phyloP scores from a whole-genome alignment of 1,139 yeast genomes.

The Hanseniaspora sp. region DNA sequence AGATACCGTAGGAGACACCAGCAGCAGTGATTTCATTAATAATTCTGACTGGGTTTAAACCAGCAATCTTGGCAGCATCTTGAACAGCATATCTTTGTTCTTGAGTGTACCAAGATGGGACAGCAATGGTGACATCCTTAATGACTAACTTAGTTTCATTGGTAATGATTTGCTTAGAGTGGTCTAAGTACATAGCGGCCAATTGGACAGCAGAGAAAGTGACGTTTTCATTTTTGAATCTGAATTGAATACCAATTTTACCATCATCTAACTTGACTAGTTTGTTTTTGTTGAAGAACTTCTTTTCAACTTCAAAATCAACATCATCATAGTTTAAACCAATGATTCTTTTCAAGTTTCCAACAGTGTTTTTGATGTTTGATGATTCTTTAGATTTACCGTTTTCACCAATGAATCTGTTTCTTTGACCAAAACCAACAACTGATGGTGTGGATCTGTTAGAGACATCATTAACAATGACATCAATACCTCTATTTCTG shows the following conservation, averaged over 20 bases:
- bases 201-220: slow-evolving; percentile 81
- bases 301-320: slow-evolving; percentile 63
- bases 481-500: slow-evolving; percentile 95
- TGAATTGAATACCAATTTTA: slow-evolving; percentile 72
- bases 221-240: slow-evolving; percentile 66
- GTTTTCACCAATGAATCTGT: slow-evolving; percentile 86
- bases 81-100: slow-evolving; percentile 92
- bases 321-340: slow-evolving; percentile 72
- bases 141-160: slow-evolving; percentile 68
- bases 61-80: slow-evolving; percentile 93
- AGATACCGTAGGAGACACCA: slow-evolving; percentile 97
- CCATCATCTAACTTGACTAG: slow-evolving; percentile 63
- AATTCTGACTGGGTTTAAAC: slow-evolving; percentile 93
- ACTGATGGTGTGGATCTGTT: slow-evolving; percentile 93
- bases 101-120: slow-evolving; percentile 96
- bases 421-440: slow-evolving; percentile 83
- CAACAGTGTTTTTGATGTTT: slow-evolving; percentile 90
- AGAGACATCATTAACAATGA: slow-evolving; percentile 95
- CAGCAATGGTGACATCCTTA: slow-evolving; percentile 83
- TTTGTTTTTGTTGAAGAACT: slow-evolving; percentile 53
- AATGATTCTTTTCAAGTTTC: slow-evolving; percentile 80
- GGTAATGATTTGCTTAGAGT: slow-evolving; percentile 68
- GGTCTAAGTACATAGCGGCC: slow-evolving; percentile 88
- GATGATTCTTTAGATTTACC: slow-evolving; percentile 96
- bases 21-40: slow-evolving; percentile 97